Evolutionary conservation across 2,329 filamentous ascomycete species (phyloP).

Genomic region (Domatiomyces globalis): DNA sequence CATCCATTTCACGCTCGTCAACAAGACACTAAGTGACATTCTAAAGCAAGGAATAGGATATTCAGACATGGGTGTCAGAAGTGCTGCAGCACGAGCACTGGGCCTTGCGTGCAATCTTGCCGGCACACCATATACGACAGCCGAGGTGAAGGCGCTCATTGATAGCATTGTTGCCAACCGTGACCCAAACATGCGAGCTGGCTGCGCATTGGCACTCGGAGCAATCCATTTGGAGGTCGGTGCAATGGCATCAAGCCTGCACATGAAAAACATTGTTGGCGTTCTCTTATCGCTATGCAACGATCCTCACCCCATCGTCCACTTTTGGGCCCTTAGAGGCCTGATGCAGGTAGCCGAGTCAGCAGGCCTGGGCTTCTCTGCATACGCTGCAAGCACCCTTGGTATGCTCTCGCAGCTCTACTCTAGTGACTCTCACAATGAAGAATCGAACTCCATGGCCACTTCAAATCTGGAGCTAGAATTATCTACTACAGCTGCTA

Average conservation of each 20-base stretch:
- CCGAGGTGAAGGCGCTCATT: slow-evolving; percentile 79
- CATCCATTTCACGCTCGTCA: slow-evolving; percentile 58
- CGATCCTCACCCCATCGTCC: slow-evolving; percentile 85
- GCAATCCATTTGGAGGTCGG: slow-evolving; percentile 91
- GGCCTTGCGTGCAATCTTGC: slow-evolving; percentile 73
- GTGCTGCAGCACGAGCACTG: slow-evolving; percentile 69
- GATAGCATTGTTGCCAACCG: slow-evolving; percentile 90
- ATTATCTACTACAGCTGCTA: slow-evolving; percentile 63
- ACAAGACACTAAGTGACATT: slow-evolving; percentile 45
- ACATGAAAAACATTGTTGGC: slow-evolving; percentile 92
- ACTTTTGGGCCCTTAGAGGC: slow-evolving; percentile 91
- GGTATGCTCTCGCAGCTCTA: slow-evolving; percentile 93
- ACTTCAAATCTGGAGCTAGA: slow-evolving; percentile 87
- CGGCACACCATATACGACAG: slow-evolving; percentile 76
- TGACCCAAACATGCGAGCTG: slow-evolving; percentile 82
- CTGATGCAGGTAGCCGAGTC: slow-evolving; percentile 77
- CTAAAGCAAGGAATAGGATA: slow-evolving; percentile 58
- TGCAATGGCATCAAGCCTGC: slow-evolving; percentile 91
- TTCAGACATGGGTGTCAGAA: slow-evolving; percentile 72
- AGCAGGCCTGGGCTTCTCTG: slow-evolving; percentile 79
- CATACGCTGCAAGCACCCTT: slow-evolving; percentile 76
- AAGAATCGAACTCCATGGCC: slow-evolving; percentile 62
- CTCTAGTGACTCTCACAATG: slow-evolving; percentile 77
- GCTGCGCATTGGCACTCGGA: slow-evolving; percentile 84
- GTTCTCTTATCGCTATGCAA: slow-evolving; percentile 96